Base-by-base conservation (phyloP, 371 early-diverging fungal species). In the Mortierella sp. region DNA sequence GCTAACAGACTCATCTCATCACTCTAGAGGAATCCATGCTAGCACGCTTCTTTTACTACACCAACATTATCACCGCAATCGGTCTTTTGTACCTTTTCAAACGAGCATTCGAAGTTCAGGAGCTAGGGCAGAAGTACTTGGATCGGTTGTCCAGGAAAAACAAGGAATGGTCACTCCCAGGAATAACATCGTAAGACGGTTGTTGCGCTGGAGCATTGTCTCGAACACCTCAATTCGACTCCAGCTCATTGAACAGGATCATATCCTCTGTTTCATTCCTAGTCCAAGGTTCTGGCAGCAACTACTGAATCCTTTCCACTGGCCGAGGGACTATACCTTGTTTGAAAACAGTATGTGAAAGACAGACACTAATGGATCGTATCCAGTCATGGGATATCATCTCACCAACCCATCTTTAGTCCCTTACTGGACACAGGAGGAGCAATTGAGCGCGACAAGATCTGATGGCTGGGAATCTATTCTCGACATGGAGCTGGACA, bases 361-460 rank as follows among this genome's bases (percentile, higher is more conserved):
- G 34, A 10, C 34, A 34, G 34, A 34, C 49, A 8, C 8, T 25
- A 25, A 34, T 34, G 34, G 34, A n/a, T n/a, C n/a, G n/a, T n/a
- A n/a, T n/a, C n/a, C n/a, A n/a, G n/a, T n/a, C n/a, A n/a, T n/a
- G n/a, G n/a, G n/a, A n/a, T n/a, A n/a, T n/a, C 10, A 7, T 34
- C 34, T 34, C 34, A 34, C 34, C 49, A 48, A 1, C 22, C 13
- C 1, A 21, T 34, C 31, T 22, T 13, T 51, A 87, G 89, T 88
- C 45, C 81, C 84, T 2, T 88, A 90, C 67, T 85, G 87, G 46
- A 85, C 85, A 19, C 79, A 79, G 37, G 78, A 81, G 22, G 89
- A 90, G 46, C 69, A 57, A 6, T 39, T 68, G 25, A 44, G 34
- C 22, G 68, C 65, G 0, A 49, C 43, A 25, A 34, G 45, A 29